Percentiles rank a stretch among this genome's conserved stretches.
Conservation (phyloP, 305 asterid genomes). For the Striga hermonthica region DNA sequence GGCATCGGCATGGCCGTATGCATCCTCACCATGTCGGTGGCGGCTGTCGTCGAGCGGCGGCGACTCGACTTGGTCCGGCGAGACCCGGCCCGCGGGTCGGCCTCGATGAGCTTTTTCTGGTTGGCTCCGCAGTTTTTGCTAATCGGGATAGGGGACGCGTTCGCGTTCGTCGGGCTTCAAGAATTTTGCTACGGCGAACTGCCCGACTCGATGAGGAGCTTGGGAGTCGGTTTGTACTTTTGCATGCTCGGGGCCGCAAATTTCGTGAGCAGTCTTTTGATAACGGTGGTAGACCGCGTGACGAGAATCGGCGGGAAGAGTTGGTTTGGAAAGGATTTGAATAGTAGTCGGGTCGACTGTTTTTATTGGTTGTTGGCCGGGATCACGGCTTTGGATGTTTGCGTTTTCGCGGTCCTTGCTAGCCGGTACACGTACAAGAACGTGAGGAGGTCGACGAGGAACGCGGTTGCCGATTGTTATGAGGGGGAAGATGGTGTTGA, state of each 20-base stretch:
- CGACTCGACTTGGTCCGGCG: conserved; percentile 39
- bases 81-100: conserved; percentile 38
- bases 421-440: conserved; percentile 69
- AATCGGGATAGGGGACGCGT: conserved; percentile 70
- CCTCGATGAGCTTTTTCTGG: conserved; percentile 82
- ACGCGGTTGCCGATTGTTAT: conserved; percentile 51
- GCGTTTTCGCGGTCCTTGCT: conserved; percentile 51
- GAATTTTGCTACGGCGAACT: conserved; percentile 86
- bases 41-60: conserved; percentile 67
- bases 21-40: conserved; percentile 47
- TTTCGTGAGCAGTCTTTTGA: conserved; percentile 68
- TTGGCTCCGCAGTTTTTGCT: conserved; percentile 75
- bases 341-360: conserved; percentile 65
- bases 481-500: conserved; percentile 32
- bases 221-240: conserved; percentile 76
- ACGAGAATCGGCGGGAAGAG: conserved; percentile 58
- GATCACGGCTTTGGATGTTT: conserved; percentile 45
- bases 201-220: conserved; percentile 87
- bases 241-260: conserved; percentile 77
- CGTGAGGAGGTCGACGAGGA: conserved; percentile 42
- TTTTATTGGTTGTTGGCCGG: conserved; percentile 72
- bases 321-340: conserved; percentile 79
- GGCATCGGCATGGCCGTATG: conserved; percentile 82
- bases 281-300: conserved; percentile 55
- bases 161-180: conserved; percentile 76